Percentiles rank a stretch among this genome's conserved stretches.
Evolutionary conservation across 768 basidiomycete genomes (phyloP).

Genomic region (Mycena galericulata): DNA sequence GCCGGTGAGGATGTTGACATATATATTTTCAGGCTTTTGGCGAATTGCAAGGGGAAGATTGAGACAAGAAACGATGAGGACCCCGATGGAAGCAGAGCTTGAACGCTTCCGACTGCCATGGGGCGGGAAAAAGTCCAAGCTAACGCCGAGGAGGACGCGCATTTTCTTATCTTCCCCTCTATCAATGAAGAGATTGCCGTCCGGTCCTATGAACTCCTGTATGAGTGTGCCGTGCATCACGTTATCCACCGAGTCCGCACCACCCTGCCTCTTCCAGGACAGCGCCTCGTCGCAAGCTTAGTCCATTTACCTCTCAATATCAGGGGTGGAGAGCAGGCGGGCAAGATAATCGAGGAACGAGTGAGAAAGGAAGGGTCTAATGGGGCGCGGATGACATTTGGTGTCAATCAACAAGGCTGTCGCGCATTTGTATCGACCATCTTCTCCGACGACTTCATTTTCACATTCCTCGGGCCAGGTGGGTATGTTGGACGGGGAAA

Average conservation of each 20-base stretch:
- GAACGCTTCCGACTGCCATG: constrained; percentile 34
- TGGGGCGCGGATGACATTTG: constrained; percentile 17
- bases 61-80: constrained; percentile 42
- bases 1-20: constrained; percentile 40
- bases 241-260: background rate
- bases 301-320: constrained; percentile 23
- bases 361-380: constrained; percentile 26
- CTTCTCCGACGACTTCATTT: background rate
- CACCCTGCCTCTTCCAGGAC: background rate
- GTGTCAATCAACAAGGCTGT: background rate
- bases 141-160: constrained; percentile 34
- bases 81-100: constrained; percentile 33
- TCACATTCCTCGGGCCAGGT: constrained; percentile 12
- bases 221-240: constrained; percentile 6
- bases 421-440: background rate
- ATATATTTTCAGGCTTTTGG: constrained; percentile 44
- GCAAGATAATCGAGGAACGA: constrained; percentile 40
- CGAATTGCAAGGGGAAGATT: constrained; percentile 42
- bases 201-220: constrained; percentile 6
- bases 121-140: constrained; percentile 45
- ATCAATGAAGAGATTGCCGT: constrained; percentile 30
- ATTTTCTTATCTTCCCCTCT: constrained; percentile 21
- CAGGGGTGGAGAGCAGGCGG: constrained; percentile 28
- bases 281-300: constrained; percentile 14
- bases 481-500: background rate